Conservation (phyloP, 2,329 filamentous ascomycete species). For the Penicillium sp. region DNA sequence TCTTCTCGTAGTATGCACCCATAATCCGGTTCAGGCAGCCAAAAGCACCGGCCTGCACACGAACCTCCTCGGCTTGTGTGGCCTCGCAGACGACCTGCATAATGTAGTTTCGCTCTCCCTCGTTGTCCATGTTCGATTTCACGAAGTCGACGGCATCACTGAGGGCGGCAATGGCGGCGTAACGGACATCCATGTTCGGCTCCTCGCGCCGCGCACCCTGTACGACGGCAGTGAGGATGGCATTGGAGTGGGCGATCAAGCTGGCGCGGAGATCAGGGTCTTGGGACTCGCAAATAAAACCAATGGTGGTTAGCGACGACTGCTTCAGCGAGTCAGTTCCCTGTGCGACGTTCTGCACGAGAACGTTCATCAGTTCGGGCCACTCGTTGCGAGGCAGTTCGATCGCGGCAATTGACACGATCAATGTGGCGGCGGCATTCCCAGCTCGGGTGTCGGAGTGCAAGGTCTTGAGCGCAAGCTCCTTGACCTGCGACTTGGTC, state of each 20-base stretch:
- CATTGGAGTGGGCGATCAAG: conserved; percentile 85
- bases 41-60: conserved; percentile 94
- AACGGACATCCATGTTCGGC: conserved; percentile 81
- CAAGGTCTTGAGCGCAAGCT: conserved; percentile 83
- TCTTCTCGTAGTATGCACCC: conserved; percentile 98
- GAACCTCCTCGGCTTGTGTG: conserved; percentile 84
- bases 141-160: conserved; percentile 98
- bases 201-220: conserved; percentile 98
- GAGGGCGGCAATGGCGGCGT: conserved; percentile 88
- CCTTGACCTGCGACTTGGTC: conserved; percentile 84
- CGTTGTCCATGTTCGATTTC: conserved; percentile 96
- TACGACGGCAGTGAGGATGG: conserved; percentile 94
- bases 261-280: conserved; percentile 80
- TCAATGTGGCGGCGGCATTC: conserved; percentile 87
- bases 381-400: conserved; percentile 92
- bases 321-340: conserved; percentile 89
- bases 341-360: conserved; percentile 89
- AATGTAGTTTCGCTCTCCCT: conserved; percentile 99
- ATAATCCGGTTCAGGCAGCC: conserved; percentile 98
- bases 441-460: conserved; percentile 77
- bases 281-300: conserved; percentile 96
- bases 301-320: conserved; percentile 90
- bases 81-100: conserved; percentile 99
- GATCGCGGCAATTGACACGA: conserved; percentile 89
- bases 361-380: conserved; percentile 80